Conservation (phyloP, 305 asterid species). For the Ruellia speciosa region DNA sequence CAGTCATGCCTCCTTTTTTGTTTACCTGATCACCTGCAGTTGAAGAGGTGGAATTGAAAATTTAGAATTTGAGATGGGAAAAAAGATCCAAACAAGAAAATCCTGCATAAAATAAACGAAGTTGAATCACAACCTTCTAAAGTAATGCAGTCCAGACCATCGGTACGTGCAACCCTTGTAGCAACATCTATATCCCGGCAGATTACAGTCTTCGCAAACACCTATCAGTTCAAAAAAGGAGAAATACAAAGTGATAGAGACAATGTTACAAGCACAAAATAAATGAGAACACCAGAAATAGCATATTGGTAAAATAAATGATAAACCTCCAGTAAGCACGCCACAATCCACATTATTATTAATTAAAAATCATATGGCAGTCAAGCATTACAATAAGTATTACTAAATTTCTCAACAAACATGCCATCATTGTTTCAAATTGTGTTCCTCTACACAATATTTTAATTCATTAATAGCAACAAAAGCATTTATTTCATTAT, state of each 20-base stretch:
- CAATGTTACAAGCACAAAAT: constrained; percentile 11
- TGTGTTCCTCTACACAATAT: background rate
- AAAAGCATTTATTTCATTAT: background rate
- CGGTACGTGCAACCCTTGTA: constrained; percentile 75
- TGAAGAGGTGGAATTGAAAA: constrained; percentile 20
- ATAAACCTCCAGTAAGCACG: constrained; percentile 14
- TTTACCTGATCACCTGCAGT: constrained; percentile 94
- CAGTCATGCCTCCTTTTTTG: constrained; percentile 99
- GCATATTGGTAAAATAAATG: constrained; percentile 9
- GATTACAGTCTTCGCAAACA: constrained; percentile 84
- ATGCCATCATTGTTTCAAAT: background rate
- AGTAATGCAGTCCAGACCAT: constrained; percentile 93
- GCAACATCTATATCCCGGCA: constrained; percentile 98
- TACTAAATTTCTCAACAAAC: background rate
- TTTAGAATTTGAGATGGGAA: constrained; percentile 20
- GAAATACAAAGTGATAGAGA: constrained; percentile 11
- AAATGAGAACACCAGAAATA: constrained; percentile 17
- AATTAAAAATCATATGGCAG: background rate
- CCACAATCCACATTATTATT: background rate
- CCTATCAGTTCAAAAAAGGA: constrained; percentile 36
- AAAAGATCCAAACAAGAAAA: no score
- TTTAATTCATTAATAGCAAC: background rate
- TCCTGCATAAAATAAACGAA: no score
- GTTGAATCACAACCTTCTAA: constrained; percentile 61
- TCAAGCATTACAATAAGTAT: background rate